Percentiles rank a stretch among this genome's conserved stretches.
Evolutionary conservation across 225 moss, liverwort and hornwort genomes (phyloP).

Genomic region (Climacium dendroides): DNA sequence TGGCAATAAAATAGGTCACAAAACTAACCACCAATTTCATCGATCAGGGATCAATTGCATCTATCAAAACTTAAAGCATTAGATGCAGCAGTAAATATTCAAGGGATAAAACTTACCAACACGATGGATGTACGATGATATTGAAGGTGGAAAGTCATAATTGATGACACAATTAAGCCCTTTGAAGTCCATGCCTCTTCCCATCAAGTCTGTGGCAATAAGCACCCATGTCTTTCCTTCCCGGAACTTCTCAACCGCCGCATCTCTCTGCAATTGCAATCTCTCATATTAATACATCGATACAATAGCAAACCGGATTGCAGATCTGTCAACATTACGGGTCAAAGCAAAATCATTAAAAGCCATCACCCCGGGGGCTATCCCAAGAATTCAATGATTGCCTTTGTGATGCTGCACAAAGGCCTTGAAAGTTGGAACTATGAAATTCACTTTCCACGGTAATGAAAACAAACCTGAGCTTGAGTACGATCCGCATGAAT

Average conservation of each 20-base stretch:
- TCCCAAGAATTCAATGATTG: background rate
- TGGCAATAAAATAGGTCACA: background rate
- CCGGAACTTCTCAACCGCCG: slow-evolving; percentile 76
- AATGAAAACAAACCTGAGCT: slow-evolving; percentile 35
- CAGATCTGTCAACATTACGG: background rate
- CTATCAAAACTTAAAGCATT: background rate
- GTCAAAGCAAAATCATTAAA: background rate
- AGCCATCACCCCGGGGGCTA: background rate
- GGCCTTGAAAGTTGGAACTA: background rate
- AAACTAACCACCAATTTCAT: background rate
- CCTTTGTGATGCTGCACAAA: background rate
- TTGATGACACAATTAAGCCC: slow-evolving; percentile 82
- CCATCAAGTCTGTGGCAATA: slow-evolving; percentile 80
- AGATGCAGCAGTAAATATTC: background rate
- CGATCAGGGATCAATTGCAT: background rate
- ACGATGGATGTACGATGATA: slow-evolving; percentile 82
- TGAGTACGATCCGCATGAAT: slow-evolving; percentile 84
- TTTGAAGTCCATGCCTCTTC: slow-evolving; percentile 95
- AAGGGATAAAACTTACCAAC: slow-evolving; percentile 23
- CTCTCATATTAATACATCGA: background rate
- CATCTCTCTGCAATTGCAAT: slow-evolving; percentile 36
- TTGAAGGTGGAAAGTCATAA: slow-evolving; percentile 74
- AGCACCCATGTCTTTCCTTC: slow-evolving; percentile 88
- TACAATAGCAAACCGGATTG: background rate
- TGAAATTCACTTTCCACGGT: background rate